These are phyloP conservation scores for Termitomyces bulborhizus DNA, from an alignment of 768 basidiomycete genomes.

Conservation along the genomic window DNA sequence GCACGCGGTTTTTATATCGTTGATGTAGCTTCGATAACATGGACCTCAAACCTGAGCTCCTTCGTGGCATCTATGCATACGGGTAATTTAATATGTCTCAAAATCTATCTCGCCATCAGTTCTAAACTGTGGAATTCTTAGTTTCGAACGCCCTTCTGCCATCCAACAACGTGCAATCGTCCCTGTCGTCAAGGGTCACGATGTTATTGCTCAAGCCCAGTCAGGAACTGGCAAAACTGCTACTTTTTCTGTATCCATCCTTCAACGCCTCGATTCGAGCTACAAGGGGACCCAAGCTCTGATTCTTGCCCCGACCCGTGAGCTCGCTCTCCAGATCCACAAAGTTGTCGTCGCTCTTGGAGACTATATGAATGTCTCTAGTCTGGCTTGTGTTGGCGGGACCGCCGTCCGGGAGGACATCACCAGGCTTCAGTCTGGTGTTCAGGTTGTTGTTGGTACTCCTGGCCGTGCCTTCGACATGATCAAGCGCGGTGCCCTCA, in stretches of 20 bases:
- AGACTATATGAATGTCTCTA: constrained; percentile 94
- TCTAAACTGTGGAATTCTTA: constrained; percentile 18
- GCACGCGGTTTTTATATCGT: neutral
- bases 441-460: constrained; percentile 90
- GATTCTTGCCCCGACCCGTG: constrained; percentile 96
- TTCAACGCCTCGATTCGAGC: constrained; percentile 45
- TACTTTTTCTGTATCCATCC: constrained; percentile 98
- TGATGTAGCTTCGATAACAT: constrained; percentile 92
- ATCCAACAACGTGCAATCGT: constrained; percentile 99
- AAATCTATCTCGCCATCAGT: neutral
- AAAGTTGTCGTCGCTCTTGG: constrained; percentile 96
- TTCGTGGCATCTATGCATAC: constrained; percentile 98
- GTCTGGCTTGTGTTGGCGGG: constrained; percentile 96
- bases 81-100: constrained; percentile 47
- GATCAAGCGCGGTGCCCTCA: constrained; percentile 92
- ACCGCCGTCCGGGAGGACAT: constrained; percentile 99
- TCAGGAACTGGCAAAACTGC: constrained; percentile 99
- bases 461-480: constrained; percentile 97
- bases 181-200: constrained; percentile 96
- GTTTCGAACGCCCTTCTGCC: constrained; percentile 97
- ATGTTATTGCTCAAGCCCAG: constrained; percentile 98
- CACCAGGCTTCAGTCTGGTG: constrained; percentile 91
- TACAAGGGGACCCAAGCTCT: constrained; percentile 95
- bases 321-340: constrained; percentile 98
- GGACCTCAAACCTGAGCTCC: constrained; percentile 95